phyloP scores from a whole-genome alignment of 192 early-diverging fungal species.

The Rhizophagus clarus region DNA sequence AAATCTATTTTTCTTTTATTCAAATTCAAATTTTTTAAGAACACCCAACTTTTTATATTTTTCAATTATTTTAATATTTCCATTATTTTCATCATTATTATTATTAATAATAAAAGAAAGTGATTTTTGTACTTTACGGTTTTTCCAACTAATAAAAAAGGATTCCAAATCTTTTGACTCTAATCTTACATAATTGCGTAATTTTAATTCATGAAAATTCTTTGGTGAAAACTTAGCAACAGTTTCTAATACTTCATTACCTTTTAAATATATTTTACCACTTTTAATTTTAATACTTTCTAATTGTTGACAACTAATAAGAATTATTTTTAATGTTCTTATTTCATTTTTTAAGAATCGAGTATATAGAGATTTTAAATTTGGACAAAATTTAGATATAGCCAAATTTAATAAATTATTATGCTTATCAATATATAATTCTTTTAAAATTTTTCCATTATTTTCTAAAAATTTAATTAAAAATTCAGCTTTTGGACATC shows the following conservation, averaged over 20 bases:
- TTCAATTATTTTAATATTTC: too few relatives aligned
- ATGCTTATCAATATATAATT: not conserved
- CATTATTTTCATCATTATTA: too few relatives aligned
- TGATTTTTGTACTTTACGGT: not conserved
- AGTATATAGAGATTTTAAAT: not conserved
- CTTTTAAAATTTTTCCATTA: too few relatives aligned
- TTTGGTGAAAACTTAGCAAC: not conserved
- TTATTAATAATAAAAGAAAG: not conserved
- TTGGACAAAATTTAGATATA: not conserved
- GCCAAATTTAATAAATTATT: not conserved
- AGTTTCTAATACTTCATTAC: not conserved
- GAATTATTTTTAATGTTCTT: not conserved
- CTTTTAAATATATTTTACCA: not conserved
- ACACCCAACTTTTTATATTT: too few relatives aligned
- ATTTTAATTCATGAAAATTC: not conserved
- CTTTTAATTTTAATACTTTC: not conserved
- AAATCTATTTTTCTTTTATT: too few relatives aligned
- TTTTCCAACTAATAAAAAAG: not conserved
- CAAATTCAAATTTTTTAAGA: too few relatives aligned
- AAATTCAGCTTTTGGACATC: too few relatives aligned
- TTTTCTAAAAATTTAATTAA: too few relatives aligned
- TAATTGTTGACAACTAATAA: not conserved
- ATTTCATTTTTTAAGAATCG: not conserved
- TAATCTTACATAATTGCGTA: not conserved
- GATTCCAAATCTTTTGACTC: not conserved